phyloP scores from a whole-genome alignment of 768 basidiomycete species.

The Boletus sp. region DNA sequence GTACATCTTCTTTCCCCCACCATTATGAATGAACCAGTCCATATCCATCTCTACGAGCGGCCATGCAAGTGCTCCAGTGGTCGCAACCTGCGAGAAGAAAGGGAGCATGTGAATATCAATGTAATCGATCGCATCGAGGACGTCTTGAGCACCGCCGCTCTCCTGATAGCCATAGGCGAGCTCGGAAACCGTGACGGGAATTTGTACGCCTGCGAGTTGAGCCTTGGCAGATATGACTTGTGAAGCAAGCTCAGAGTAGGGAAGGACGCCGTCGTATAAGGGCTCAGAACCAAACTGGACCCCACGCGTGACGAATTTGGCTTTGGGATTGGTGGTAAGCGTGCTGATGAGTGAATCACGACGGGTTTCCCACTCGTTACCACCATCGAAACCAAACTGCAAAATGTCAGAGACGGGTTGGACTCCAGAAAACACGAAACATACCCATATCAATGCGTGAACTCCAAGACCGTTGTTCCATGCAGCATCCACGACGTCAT shows the following conservation, averaged over 20 bases:
- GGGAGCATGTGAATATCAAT: slow-evolving; percentile 73
- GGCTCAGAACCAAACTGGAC: slow-evolving; percentile 75
- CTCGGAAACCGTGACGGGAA: slow-evolving; percentile 69
- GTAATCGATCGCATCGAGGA: slow-evolving; percentile 58
- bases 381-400: slow-evolving; percentile 40
- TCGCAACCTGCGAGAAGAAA: slow-evolving; percentile 46
- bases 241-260: slow-evolving; percentile 44
- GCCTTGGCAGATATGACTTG: slow-evolving; percentile 52
- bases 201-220: slow-evolving; percentile 49
- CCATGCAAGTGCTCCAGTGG: slow-evolving; percentile 57
- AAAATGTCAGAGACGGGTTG: not conserved
- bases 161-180: slow-evolving; percentile 61
- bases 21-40: slow-evolving; percentile 66
- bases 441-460: slow-evolving; percentile 72
- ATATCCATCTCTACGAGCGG: slow-evolving; percentile 57
- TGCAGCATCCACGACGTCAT: slow-evolving; percentile 65
- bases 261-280: slow-evolving; percentile 56
- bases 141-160: slow-evolving; percentile 48
- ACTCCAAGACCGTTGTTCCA: slow-evolving; percentile 69
- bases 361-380: slow-evolving; percentile 50
- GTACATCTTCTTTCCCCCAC: slow-evolving; percentile 71
- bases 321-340: slow-evolving; percentile 59
- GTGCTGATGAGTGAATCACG: slow-evolving; percentile 50
- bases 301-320: slow-evolving; percentile 61
- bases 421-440: slow-evolving; percentile 8